These are phyloP conservation scores for Clarkia xantiana DNA, from an alignment of 345 rosid genomes.

Conservation along the genomic window DNA sequence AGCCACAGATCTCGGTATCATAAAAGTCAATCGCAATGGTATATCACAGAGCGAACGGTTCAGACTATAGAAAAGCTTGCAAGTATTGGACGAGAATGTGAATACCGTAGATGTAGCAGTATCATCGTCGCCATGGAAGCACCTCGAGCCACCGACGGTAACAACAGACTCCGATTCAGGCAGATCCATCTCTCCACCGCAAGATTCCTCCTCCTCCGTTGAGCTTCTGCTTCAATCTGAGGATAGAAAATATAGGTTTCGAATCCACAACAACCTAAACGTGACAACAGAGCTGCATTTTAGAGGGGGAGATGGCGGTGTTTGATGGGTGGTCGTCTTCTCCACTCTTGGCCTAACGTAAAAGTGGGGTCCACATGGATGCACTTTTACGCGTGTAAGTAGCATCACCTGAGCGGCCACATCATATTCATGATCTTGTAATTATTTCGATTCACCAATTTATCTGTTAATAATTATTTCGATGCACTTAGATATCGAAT, in stretches of 20 bases:
- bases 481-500: too few species aligned
- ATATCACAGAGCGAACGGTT: not conserved
- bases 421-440: too few species aligned
- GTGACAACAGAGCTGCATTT: not conserved
- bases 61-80: not conserved
- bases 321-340: not conserved
- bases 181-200: not conserved
- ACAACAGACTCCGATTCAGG: slow-evolving; percentile 4
- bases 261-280: too few species aligned
- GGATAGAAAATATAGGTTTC: too few species aligned
- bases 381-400: slow-evolving; percentile 18
- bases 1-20: not conserved
- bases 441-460: too few species aligned
- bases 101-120: not conserved
- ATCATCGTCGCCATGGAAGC: not conserved
- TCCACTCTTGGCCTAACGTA: not conserved
- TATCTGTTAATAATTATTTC: too few species aligned
- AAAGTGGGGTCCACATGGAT: slow-evolving; percentile 13
- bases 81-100: not conserved
- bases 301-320: not conserved
- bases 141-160: not conserved
- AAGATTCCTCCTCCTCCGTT: not conserved
- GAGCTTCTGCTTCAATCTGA: not conserved
- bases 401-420: slow-evolving; percentile 2
- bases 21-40: not conserved